Evolutionary conservation across 306 rosid genomes (phyloP).

Genomic region (Trichosanthes truncata): DNA sequence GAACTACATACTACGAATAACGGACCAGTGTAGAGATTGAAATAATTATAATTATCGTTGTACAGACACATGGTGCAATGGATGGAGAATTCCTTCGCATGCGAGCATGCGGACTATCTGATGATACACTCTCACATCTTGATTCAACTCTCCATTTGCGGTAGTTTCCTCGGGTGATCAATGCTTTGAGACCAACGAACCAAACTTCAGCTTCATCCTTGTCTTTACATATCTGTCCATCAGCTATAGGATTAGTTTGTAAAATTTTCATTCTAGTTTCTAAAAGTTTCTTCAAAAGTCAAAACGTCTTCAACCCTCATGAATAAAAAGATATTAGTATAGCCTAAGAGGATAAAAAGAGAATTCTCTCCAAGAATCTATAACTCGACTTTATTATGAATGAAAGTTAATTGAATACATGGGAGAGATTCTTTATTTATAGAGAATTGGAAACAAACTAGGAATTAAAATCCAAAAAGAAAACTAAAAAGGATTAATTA

Average conservation of each 20-base stretch:
- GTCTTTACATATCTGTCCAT: constrained; percentile 90
- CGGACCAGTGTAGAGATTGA: neutral
- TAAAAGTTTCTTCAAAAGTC: neutral
- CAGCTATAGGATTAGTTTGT: neutral
- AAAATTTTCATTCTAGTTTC: neutral
- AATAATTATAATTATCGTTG: constrained; percentile 12
- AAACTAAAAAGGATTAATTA: neutral
- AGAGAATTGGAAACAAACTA: neutral
- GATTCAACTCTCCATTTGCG: constrained; percentile 43
- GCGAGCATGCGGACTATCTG: constrained; percentile 49
- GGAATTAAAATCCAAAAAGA: neutral
- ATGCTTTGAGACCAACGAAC: constrained; percentile 90
- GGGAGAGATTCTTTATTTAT: neutral
- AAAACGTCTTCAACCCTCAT: neutral
- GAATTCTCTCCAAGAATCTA: neutral
- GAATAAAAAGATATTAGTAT: neutral
- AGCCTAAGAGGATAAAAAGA: neutral
- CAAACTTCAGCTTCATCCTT: constrained; percentile 97
- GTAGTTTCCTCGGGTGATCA: constrained; percentile 46
- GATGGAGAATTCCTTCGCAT: constrained; percentile 51
- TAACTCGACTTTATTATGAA: neutral
- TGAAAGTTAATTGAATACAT: neutral
- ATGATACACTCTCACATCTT: constrained; percentile 41
- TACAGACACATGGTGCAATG: constrained; percentile 53
- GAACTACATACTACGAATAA: constrained; percentile 6